Evolutionary conservation across 257 asterid species (phyloP).

Genomic region (Buddleja alternifolia): DNA sequence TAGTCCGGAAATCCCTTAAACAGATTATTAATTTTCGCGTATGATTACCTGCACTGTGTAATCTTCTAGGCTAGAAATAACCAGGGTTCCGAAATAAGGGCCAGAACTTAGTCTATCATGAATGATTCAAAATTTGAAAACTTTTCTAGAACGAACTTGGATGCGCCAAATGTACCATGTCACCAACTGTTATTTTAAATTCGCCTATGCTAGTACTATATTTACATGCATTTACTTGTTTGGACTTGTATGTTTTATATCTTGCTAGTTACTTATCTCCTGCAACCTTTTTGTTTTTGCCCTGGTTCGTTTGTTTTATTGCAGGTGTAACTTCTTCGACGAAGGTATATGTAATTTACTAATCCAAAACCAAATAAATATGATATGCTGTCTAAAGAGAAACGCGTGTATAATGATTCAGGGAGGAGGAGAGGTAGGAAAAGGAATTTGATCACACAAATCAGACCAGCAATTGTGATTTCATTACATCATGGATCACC

Average conservation of each 20-base stretch:
- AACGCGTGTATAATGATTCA: background rate
- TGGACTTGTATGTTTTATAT: background rate
- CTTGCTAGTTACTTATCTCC: constrained; percentile 2
- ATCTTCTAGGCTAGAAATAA: background rate
- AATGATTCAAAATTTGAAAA: background rate
- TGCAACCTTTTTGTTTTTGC: background rate
- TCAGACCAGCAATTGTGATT: constrained; percentile 13
- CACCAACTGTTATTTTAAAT: background rate
- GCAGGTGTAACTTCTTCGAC: background rate
- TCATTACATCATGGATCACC: constrained; percentile 9
- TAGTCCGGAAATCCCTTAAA: background rate
- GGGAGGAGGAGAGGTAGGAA: background rate
- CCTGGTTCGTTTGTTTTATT: background rate
- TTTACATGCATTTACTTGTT: background rate
- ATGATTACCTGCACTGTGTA: background rate
- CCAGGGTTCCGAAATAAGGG: background rate
- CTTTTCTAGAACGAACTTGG: background rate
- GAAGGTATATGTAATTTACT: background rate
- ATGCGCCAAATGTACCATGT: background rate
- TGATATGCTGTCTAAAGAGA: background rate
- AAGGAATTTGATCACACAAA: background rate
- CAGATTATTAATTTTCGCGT: background rate
- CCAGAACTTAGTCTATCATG: constrained; percentile 6
- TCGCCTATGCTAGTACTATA: background rate
- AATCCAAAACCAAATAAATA: background rate